These are phyloP conservation scores for Ascochyta fabae DNA, from an alignment of 2,329 filamentous ascomycete species.

Conservation along the genomic window DNA sequence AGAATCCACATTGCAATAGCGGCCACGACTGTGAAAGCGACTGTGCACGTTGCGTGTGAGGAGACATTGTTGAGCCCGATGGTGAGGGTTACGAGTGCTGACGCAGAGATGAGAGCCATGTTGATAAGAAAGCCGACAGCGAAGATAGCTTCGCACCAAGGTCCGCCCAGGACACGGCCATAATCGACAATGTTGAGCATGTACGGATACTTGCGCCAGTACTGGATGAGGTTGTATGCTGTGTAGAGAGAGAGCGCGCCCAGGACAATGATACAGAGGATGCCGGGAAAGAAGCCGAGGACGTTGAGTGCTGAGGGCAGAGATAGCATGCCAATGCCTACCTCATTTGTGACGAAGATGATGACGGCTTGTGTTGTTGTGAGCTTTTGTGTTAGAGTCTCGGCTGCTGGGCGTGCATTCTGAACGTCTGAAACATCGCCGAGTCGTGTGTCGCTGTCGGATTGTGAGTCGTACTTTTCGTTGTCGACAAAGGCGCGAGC, in stretches of 20 bases:
- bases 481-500: constrained; percentile 2
- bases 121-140: constrained; percentile 37
- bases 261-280: constrained; percentile 33
- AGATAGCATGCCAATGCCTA: constrained; percentile 40
- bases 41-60: constrained; percentile 37
- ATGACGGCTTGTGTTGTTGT: constrained; percentile 37
- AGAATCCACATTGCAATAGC: constrained; percentile 37
- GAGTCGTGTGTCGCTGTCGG: constrained; percentile 29
- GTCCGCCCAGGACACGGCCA: constrained; percentile 35
- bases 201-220: constrained; percentile 40
- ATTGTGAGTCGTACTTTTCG: constrained; percentile 27
- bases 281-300: constrained; percentile 36
- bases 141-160: constrained; percentile 35
- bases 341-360: constrained; percentile 40
- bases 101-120: constrained; percentile 38
- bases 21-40: constrained; percentile 34
- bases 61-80: constrained; percentile 39
- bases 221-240: constrained; percentile 39
- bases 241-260: constrained; percentile 37
- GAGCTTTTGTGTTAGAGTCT: constrained; percentile 26
- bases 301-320: constrained; percentile 34
- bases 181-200: constrained; percentile 42
- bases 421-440: constrained; percentile 34
- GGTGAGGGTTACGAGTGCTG: constrained; percentile 36
- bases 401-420: constrained; percentile 27